phyloP scores from a whole-genome alignment of 139 green algal genomes.

The Mesostigma viride region DNA sequence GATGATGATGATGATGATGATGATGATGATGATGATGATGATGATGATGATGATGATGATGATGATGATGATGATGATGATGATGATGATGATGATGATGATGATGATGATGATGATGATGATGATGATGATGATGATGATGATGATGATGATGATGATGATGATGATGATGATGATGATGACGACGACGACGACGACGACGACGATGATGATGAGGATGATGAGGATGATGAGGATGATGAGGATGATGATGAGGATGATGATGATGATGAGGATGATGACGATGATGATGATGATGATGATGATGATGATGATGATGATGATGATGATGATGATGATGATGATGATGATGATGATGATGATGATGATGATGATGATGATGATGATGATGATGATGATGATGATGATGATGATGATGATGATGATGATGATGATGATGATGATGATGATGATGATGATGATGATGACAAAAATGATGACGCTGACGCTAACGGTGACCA shows the following conservation, averaged over 20 bases:
- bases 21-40: slow-evolving; percentile 12
- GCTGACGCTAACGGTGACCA: not conserved
- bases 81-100: slow-evolving; percentile 18
- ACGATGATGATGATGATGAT: slow-evolving; percentile 8
- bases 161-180: slow-evolving; percentile 15
- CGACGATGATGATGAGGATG: too few species aligned
- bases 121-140: not conserved
- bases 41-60: slow-evolving; percentile 16
- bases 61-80: slow-evolving; percentile 19
- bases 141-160: slow-evolving; percentile 15
- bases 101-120: slow-evolving; percentile 16
- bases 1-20: slow-evolving; percentile 16
- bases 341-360: slow-evolving; percentile 12
- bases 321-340: slow-evolving; percentile 8
- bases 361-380: slow-evolving; percentile 12
- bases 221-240: too few species aligned
- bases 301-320: slow-evolving; percentile 9
- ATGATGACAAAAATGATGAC: not conserved
- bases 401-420: slow-evolving; percentile 8
- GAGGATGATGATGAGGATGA: too few species aligned
- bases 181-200: not conserved
- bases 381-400: slow-evolving; percentile 11
- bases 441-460: slow-evolving; percentile 3
- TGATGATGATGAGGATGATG: too few species aligned
- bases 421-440: slow-evolving; percentile 7